Evolutionary conservation across 495 filamentous ascomycete genomes (phyloP).

Genomic region (Melanomma pulvis-pyrius): DNA sequence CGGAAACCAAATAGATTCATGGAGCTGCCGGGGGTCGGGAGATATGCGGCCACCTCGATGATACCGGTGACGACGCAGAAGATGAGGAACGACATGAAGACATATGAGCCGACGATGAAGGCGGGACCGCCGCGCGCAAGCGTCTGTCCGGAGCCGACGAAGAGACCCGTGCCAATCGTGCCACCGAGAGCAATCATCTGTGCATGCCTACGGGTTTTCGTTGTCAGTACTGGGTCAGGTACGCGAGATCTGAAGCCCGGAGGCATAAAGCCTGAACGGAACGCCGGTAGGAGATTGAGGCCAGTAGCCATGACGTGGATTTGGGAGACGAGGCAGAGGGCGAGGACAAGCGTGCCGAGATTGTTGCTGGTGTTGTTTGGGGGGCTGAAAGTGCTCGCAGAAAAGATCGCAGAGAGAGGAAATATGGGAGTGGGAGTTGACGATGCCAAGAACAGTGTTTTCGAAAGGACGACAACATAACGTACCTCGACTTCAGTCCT

Average conservation of each 20-base stretch:
- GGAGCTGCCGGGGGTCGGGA: constrained; percentile 46
- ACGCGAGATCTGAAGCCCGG: not conserved
- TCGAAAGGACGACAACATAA: too few species aligned
- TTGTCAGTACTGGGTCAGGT: not conserved
- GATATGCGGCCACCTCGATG: constrained; percentile 47
- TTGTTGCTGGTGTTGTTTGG: not conserved
- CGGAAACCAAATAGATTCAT: constrained; percentile 51
- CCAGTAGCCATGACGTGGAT: too few species aligned
- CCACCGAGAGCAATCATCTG: constrained; percentile 45
- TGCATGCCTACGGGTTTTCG: constrained; percentile 27
- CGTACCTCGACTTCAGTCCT: constrained; percentile 21
- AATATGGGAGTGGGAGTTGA: too few species aligned
- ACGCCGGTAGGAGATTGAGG: too few species aligned
- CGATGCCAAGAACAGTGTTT: not conserved
- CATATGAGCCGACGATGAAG: constrained; percentile 58
- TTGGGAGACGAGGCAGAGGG: too few species aligned
- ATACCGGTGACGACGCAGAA: constrained; percentile 44
- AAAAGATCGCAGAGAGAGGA: too few species aligned
- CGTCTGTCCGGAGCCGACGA: constrained; percentile 63
- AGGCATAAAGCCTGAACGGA: not conserved
- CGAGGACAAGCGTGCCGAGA: too few species aligned
- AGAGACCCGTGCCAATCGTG: constrained; percentile 57
- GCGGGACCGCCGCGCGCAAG: constrained; percentile 63
- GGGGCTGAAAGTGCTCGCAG: not conserved
- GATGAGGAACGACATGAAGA: constrained; percentile 42